Percentiles rank a stretch among this genome's conserved stretches.
Conservation (phyloP, 371 early-diverging fungal genomes). For the Lichtheimia ramosa region DNA sequence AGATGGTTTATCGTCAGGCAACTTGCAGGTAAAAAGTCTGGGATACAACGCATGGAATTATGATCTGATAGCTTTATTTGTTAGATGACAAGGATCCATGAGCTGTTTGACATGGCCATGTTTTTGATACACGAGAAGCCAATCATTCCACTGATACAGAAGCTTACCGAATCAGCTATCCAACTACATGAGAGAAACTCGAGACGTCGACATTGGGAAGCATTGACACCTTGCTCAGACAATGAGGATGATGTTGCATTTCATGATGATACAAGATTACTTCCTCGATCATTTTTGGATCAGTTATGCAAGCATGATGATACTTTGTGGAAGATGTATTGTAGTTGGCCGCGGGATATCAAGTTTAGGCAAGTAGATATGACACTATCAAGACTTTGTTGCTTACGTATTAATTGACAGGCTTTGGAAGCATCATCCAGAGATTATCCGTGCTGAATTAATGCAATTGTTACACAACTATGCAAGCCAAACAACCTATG, state of each 20-base stretch:
- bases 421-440: constrained; percentile 1
- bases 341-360: constrained; percentile 2
- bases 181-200: not conserved
- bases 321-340: not conserved
- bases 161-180: not conserved
- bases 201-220: not conserved
- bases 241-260: not conserved
- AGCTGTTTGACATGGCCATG: constrained; percentile 2
- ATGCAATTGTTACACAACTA: not conserved
- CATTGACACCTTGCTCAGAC: not conserved
- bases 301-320: not conserved
- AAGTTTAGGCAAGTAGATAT: not conserved
- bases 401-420: not conserved
- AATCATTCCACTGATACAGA: not conserved
- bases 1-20: not conserved
- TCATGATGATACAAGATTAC: not conserved
- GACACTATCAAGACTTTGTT: not conserved
- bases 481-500: no score
- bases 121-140: not conserved
- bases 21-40: not conserved
- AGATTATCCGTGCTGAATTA: constrained; percentile 1
- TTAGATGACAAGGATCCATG: not conserved
- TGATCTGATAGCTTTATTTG: not conserved
- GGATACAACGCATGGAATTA: not conserved
- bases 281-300: not conserved